Percentiles rank a stretch among this genome's conserved stretches.
Evolutionary conservation across 2,329 filamentous ascomycete genomes (phyloP).

Genomic region (Monosporascus sp.): DNA sequence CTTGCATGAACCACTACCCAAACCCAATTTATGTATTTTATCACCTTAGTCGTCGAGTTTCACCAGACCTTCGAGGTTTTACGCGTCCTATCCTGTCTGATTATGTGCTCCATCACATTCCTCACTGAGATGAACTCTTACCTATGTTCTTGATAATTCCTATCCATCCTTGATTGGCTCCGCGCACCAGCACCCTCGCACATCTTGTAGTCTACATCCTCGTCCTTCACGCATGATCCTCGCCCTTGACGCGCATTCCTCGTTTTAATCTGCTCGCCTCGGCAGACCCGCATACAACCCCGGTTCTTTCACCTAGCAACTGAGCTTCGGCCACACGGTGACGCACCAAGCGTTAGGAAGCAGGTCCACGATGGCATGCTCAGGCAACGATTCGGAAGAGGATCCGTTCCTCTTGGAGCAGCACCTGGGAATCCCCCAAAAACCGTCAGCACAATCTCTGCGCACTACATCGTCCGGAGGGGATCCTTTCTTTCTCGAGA

Average conservation of each 20-base stretch:
- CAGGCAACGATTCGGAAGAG: not conserved
- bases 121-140: too few relatives aligned
- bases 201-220: not conserved
- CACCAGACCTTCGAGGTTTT: too few relatives aligned
- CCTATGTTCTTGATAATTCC: too few relatives aligned
- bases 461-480: not conserved
- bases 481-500: not conserved
- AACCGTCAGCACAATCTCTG: not conserved
- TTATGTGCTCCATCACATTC: too few relatives aligned
- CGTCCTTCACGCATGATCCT: not conserved
- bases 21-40: too few relatives aligned
- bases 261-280: not conserved
- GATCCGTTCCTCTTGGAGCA: slow-evolving; percentile 9
- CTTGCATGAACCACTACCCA: too few relatives aligned
- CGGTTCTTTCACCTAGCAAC: not conserved
- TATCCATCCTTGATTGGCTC: not conserved
- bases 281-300: not conserved
- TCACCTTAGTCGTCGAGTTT: too few relatives aligned
- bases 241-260: not conserved
- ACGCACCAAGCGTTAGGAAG: not conserved
- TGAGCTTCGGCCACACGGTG: not conserved
- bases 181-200: not conserved
- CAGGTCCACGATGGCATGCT: not conserved
- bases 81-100: too few relatives aligned
- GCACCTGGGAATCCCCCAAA: slow-evolving; percentile 1